Evolutionary conservation across 768 basidiomycete genomes (phyloP).

Genomic region (Agaricus subrufescens): DNA sequence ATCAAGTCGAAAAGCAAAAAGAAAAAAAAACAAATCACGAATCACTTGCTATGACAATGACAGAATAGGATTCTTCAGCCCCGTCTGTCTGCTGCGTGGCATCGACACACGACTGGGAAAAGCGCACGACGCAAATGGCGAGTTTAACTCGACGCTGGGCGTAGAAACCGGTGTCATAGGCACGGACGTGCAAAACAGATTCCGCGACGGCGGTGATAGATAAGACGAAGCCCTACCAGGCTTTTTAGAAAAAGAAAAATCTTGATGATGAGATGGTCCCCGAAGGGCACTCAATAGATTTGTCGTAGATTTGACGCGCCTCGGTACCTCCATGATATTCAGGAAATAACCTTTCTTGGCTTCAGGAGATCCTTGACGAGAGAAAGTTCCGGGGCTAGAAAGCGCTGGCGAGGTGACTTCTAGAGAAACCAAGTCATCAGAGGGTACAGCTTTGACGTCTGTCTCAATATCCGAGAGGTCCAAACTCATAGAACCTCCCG

Average conservation of each 20-base stretch:
- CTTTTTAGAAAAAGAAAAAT: not conserved
- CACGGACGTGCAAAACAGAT: constrained; percentile 4
- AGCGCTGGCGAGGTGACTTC: not conserved
- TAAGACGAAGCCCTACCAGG: not conserved
- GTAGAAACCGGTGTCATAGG: not conserved
- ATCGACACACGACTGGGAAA: not conserved
- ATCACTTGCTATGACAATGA: not conserved
- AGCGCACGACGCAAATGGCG: not conserved
- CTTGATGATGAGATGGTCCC: not conserved
- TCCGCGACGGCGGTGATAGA: constrained; percentile 6
- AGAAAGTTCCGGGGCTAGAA: not conserved
- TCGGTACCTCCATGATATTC: not conserved
- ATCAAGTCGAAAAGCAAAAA: too few species aligned
- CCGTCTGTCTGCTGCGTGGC: not conserved
- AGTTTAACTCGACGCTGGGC: not conserved
- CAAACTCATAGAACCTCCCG: not conserved
- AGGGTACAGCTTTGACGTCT: not conserved
- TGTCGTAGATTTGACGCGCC: constrained; percentile 4
- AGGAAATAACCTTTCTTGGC: not conserved
- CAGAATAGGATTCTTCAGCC: not conserved
- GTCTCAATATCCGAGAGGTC: not conserved
- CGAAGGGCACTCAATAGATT: not conserved
- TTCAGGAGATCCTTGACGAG: not conserved
- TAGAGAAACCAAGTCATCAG: not conserved
- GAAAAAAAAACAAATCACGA: too few species aligned